Evolutionary conservation across 768 basidiomycete species (phyloP), one percentile per base, ranked within the genome.

Genomic region (Paxillus rubicundulus): DNA sequence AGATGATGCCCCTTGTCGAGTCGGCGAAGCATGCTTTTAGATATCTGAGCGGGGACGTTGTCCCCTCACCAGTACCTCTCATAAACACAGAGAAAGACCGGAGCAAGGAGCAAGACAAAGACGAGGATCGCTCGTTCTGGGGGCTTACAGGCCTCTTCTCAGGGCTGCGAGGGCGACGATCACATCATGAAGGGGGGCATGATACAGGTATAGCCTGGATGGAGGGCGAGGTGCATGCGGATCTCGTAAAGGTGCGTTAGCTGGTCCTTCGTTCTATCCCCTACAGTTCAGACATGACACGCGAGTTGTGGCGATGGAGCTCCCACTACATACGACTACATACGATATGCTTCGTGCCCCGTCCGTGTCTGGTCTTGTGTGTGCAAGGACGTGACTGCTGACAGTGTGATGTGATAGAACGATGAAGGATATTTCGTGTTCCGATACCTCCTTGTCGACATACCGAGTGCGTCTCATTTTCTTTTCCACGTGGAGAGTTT

Each of bases 191-290:
- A 49, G 50, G 73, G 72, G 47, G 51, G 13, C 55, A 64, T 17
- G 72, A 72, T 32, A 70, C 72, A 18, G 78, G 77, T 12, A 73
- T 72, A 52, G 61, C 71, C 16, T 88, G 78, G 70, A 83, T 77
- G 16, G 88, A 91, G 55, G 89, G 90, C 8, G 88, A 92, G 60
- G 87, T 88, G 9, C 90, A 92, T 67, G 90, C 82, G 9, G 84
- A 87, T 69, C 77, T 90, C 38, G 74, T 90, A 53, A 81, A 80
- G 76, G 89, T 89, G 68, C 52, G 81, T 73, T 17, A 17, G 50
- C 40, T 36, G 18, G 39, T 52, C 54, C 53, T 16, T 49, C 46
- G 17, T 37, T 28, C 18, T 40, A 40, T 52, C 18, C 34, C 16
- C 10, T 9, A 16, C n/a, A 42, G 28, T 36, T 47, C 16, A 16